Base-by-base conservation (phyloP, 371 early-diverging fungal species). In the Saksenaea oblongispora region DNA sequence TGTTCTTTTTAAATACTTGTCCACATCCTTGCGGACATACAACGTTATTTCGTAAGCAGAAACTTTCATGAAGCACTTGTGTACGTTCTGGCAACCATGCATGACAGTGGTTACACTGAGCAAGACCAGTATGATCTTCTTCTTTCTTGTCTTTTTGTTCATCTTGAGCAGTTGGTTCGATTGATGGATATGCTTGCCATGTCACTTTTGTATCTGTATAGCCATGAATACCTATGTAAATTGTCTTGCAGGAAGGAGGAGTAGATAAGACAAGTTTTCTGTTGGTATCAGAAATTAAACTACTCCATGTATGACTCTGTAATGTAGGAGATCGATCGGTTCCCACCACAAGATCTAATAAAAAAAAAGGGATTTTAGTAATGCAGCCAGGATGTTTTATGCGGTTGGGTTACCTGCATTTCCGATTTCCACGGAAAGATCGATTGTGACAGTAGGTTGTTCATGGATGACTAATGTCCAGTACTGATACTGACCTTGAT, bases 31-130 rank as follows among this genome's bases (percentile, higher is more conserved):
- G 66, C 1, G 75, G 68, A 63, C 95, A 95, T 11, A 81, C 65
- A 1, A 74, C 64, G 70, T 95, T 94, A 65, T 96, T 92, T 0
- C 96, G 83, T 61, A 74, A 62, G 71, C 96, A 96, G 59, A 92
- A 91, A 7, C 84, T 85, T 58, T 78, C 79, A 65, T 96, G 96
- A 58, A 94, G 82, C 28, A 75, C 63, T 5, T 84, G 63, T 1
- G 88, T 82, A 24, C 78, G 69, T 47, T 76, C 74, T 3, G 89
- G 89, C 31, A 95, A 84, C 76, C 79, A 83, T 17, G 88, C 76
- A 2, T 82, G 80, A 72, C 96, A 95, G 67, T 95, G 91, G 7
- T 64, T 42, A 63, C 96, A 96, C 27, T 81, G 67, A 9, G 71
- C 79, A 54, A 84, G 79, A 5, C 81, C 85, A 31, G 34, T 64